Conservation (phyloP, 2,329 filamentous ascomycete species). For the Ceratocystis lukuohia region DNA sequence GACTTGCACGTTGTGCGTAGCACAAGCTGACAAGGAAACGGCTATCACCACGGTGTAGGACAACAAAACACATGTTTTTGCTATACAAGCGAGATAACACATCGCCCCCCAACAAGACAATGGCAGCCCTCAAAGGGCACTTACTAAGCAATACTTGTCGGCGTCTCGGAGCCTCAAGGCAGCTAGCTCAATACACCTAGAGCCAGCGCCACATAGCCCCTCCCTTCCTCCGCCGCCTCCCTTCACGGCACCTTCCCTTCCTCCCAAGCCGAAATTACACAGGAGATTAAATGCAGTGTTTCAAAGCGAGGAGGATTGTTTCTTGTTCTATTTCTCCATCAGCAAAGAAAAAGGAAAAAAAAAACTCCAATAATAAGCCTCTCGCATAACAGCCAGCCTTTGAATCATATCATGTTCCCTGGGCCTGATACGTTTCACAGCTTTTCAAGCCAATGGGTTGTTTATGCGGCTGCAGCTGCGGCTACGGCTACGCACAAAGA, state of each 20-base stretch:
- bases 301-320: background rate
- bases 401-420: background rate
- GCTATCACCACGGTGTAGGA: no score
- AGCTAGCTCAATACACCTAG: no score
- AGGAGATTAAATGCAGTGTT: background rate
- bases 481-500: background rate
- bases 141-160: no score
- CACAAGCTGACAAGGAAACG: no score
- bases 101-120: no score
- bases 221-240: background rate
- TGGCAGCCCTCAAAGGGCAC: no score
- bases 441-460: background rate
- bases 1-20: no score
- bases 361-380: background rate
- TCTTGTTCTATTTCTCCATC: background rate
- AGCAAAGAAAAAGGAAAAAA: background rate
- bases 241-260: background rate
- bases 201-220: no score
- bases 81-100: no score
- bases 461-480: background rate
- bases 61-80: no score
- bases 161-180: no score
- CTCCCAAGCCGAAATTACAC: background rate
- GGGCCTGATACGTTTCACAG: conserved; percentile 3
- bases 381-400: background rate